phyloP scores from a whole-genome alignment of 208 protist species.

The Leishmania mexicana region DNA sequence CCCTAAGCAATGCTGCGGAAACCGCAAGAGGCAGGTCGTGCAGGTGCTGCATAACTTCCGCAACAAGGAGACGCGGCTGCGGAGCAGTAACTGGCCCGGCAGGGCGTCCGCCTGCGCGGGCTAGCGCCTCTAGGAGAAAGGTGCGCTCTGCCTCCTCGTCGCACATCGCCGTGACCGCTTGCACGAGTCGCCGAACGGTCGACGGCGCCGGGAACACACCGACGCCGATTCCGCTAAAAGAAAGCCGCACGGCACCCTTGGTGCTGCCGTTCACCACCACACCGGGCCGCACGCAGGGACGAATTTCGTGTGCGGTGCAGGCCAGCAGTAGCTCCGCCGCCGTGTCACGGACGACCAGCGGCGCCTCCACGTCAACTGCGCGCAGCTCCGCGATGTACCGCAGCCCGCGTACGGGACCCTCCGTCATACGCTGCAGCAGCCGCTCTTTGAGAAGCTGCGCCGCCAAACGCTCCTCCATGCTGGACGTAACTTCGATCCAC shows the following conservation, averaged over 20 bases:
- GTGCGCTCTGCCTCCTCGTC: not conserved
- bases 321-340: constrained; percentile 29
- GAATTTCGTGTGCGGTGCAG: constrained; percentile 12
- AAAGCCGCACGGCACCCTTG: constrained; percentile 7
- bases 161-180: not conserved
- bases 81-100: not conserved
- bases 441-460: constrained; percentile 23
- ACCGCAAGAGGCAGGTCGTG: constrained; percentile 12
- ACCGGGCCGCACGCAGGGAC: not conserved
- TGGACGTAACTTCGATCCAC: not conserved
- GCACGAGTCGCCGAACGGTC: constrained; percentile 4
- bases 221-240: constrained; percentile 28
- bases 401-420: not conserved
- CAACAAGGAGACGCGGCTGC: not conserved
- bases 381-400: constrained; percentile 24
- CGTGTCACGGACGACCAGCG: constrained; percentile 12
- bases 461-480: constrained; percentile 2
- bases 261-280: not conserved
- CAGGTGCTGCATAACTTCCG: constrained; percentile 2
- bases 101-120: not conserved
- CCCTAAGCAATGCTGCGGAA: constrained; percentile 11
- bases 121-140: not conserved
- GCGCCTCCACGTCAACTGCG: not conserved
- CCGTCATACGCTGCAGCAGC: constrained; percentile 22
- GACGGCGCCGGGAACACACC: constrained; percentile 23